phyloP scores from a whole-genome alignment of 441 rosid genomes.

The Hura crepitans region DNA sequence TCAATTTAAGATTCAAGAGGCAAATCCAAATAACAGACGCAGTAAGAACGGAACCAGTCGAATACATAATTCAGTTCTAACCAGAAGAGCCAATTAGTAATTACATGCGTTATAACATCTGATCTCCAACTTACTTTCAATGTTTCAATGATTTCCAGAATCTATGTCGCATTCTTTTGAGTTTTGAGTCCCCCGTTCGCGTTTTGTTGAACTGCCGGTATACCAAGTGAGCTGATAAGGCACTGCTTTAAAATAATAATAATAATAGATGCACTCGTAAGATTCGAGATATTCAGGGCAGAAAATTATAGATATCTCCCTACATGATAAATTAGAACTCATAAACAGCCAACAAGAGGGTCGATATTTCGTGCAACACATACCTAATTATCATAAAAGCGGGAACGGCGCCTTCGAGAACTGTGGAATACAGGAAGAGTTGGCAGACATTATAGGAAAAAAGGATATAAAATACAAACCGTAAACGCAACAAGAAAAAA shows the following conservation, averaged over 20 bases:
- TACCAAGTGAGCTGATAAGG: background rate
- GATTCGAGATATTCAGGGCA: background rate
- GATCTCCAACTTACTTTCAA: constrained; percentile 19
- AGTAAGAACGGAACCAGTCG: constrained; percentile 16
- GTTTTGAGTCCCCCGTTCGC: constrained; percentile 15
- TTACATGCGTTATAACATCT: constrained; percentile 23
- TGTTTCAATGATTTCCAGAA: constrained; percentile 13
- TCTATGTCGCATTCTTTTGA: background rate
- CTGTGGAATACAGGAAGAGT: constrained; percentile 40
- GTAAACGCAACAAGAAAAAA: background rate
- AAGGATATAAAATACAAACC: constrained; percentile 1
- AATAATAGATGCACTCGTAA: background rate
- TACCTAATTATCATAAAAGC: constrained; percentile 79
- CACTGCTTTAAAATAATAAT: background rate
- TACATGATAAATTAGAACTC: background rate
- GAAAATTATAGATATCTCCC: background rate
- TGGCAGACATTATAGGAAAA: constrained; percentile 21
- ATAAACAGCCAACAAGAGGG: background rate
- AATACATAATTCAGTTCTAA: constrained; percentile 24
- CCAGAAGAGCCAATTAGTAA: constrained; percentile 18
- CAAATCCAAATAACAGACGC: background rate
- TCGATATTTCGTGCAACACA: background rate
- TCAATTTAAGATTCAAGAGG: background rate
- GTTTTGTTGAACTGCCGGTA: constrained; percentile 19
- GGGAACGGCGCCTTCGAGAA: constrained; percentile 67